A percentile compares a stretch with the other conserved stretches of the same genome.
Conservation (phyloP, 306 rosid species). For the Vigna angularis region DNA sequence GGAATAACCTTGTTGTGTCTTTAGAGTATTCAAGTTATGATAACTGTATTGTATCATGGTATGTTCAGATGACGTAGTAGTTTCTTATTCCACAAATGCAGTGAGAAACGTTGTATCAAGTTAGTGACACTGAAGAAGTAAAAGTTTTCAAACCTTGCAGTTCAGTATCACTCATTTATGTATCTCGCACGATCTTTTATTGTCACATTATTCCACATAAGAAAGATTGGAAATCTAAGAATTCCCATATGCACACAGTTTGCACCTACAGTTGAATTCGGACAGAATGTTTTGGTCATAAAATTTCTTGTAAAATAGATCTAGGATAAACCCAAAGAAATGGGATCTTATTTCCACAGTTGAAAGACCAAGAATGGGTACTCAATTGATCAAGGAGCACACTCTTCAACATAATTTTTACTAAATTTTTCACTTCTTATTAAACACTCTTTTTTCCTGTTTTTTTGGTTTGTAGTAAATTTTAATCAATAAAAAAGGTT, state of each 20-base stretch:
- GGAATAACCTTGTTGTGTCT: constrained; percentile 17
- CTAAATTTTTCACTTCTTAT: neutral
- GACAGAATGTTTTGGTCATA: neutral
- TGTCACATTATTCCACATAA: neutral
- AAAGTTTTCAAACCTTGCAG: neutral
- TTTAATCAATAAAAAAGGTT: neutral
- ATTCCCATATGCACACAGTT: neutral
- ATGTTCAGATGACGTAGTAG: constrained; percentile 9
- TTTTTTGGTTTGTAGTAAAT: neutral
- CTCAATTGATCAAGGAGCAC: too few species aligned
- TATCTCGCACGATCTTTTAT: neutral
- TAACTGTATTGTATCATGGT: neutral
- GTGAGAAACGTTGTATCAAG: constrained; percentile 10
- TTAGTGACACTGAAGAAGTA: neutral
- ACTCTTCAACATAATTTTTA: too few species aligned
- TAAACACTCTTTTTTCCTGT: too few species aligned
- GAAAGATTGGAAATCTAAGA: neutral
- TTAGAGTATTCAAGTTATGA: neutral
- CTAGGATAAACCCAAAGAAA: neutral
- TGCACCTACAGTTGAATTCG: neutral
- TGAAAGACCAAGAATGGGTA: neutral
- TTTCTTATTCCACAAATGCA: neutral
- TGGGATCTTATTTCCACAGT: neutral
- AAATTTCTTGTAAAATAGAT: neutral
- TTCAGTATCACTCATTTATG: neutral